These are phyloP conservation scores for Fusarium napiforme DNA, from an alignment of 2,329 filamentous ascomycete species.

Conservation along the genomic window DNA sequence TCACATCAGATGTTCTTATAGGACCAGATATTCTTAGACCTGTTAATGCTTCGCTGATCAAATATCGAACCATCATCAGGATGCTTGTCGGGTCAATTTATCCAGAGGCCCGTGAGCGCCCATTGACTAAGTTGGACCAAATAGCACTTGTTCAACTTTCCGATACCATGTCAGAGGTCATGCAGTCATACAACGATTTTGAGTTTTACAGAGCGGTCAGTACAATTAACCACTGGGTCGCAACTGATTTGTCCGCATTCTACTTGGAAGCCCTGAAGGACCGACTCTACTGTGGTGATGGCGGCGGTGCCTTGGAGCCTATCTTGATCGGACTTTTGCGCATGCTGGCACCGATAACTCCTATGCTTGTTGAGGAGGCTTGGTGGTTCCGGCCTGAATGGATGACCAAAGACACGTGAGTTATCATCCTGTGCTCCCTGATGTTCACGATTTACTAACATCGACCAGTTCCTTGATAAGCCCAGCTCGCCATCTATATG, in stretches of 20 bases:
- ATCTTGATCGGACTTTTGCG: slow-evolving; percentile 79
- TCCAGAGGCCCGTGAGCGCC: slow-evolving; percentile 60
- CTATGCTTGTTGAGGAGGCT: slow-evolving; percentile 86
- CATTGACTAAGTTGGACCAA: slow-evolving; percentile 72
- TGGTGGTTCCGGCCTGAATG: slow-evolving; percentile 80
- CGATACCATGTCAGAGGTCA: slow-evolving; percentile 72
- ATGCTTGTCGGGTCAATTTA: slow-evolving; percentile 85
- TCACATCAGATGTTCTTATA: slow-evolving; percentile 86
- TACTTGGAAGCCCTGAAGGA: slow-evolving; percentile 96
- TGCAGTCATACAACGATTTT: slow-evolving; percentile 72
- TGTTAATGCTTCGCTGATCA: slow-evolving; percentile 80
- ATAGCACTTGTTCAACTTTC: slow-evolving; percentile 81
- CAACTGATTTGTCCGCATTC: slow-evolving; percentile 86
- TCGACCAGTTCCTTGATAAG: slow-evolving; percentile 43
- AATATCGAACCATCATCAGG: slow-evolving; percentile 90
- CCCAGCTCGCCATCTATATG: slow-evolving; percentile 62
- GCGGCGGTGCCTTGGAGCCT: slow-evolving; percentile 70
- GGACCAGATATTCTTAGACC: slow-evolving; percentile 80
- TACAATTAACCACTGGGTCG: slow-evolving; percentile 82
- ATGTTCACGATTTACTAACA: slow-evolving; percentile 25
- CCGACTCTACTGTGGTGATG: slow-evolving; percentile 84
- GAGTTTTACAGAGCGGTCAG: slow-evolving; percentile 85
- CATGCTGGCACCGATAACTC: slow-evolving; percentile 84
- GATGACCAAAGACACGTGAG: slow-evolving; percentile 64
- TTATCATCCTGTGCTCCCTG: slow-evolving; percentile 27